Evolutionary conservation across 2,329 filamentous ascomycete species (phyloP).

Genomic region (Fusarium tupiense): DNA sequence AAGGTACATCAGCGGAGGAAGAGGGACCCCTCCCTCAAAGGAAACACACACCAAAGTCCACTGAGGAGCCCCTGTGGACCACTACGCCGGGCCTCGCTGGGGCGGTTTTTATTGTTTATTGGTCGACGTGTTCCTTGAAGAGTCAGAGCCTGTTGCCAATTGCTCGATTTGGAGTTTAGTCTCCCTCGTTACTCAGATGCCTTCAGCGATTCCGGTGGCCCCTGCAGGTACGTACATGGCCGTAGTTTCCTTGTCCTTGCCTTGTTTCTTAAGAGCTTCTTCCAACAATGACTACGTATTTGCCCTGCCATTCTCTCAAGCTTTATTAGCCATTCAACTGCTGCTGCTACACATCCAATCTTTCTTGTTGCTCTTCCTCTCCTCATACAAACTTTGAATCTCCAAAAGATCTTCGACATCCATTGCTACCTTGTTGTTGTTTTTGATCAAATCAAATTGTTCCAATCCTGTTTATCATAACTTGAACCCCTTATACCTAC

Average conservation of each 20-base stretch:
- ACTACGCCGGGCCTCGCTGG: conserved; percentile 41
- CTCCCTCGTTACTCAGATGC: conserved; percentile 42
- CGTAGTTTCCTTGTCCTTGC: conserved; percentile 34
- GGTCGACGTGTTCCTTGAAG: conserved; percentile 15
- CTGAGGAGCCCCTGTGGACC: conserved; percentile 40
- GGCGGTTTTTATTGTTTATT: conserved; percentile 28
- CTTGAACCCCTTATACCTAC: conserved; percentile 2
- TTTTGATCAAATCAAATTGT: conserved; percentile 5
- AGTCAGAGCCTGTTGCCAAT: conserved; percentile 30
- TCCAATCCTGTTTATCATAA: not conserved
- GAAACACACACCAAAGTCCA: conserved; percentile 28
- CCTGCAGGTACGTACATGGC: conserved; percentile 41
- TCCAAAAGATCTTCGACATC: conserved; percentile 26
- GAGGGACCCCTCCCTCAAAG: conserved; percentile 10
- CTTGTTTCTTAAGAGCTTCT: conserved; percentile 31
- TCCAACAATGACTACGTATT: conserved; percentile 26
- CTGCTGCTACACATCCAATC: conserved; percentile 20
- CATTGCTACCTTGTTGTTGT: conserved; percentile 7
- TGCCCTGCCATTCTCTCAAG: conserved; percentile 19
- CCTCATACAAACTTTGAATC: conserved; percentile 13
- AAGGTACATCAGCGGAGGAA: not conserved
- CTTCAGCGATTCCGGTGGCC: conserved; percentile 44
- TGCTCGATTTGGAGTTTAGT: conserved; percentile 33
- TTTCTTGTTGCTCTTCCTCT: conserved; percentile 12
- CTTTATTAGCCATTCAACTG: conserved; percentile 37